Percentiles rank a stretch among this genome's conserved stretches.
Evolutionary conservation across 148 eudicot genomes (phyloP).

Genomic region (Cornus controversa): DNA sequence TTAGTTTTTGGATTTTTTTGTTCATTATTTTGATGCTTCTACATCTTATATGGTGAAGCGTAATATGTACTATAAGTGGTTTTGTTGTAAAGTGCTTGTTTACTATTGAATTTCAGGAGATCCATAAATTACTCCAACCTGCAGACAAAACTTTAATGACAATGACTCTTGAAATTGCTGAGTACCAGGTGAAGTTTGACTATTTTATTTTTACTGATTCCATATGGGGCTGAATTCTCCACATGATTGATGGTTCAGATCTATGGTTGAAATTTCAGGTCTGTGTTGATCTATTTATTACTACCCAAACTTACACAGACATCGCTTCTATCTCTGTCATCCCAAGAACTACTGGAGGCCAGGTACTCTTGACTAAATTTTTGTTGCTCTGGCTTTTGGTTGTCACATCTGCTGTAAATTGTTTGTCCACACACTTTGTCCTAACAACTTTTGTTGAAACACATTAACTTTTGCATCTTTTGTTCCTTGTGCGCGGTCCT

Average conservation of each 20-base stretch:
- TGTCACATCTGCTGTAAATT: neutral
- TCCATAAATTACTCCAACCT: constrained; percentile 82
- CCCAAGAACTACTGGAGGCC: constrained; percentile 96
- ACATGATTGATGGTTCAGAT: constrained; percentile 6
- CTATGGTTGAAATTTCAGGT: constrained; percentile 47
- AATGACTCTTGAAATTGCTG: constrained; percentile 91
- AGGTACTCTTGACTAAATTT: constrained; percentile 45
- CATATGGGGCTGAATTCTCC: neutral
- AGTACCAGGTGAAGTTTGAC: constrained; percentile 59
- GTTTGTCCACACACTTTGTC: neutral
- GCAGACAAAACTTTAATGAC: constrained; percentile 78
- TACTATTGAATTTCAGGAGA: constrained; percentile 51
- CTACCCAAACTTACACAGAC: constrained; percentile 88
- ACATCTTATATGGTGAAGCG: neutral
- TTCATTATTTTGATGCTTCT: neutral
- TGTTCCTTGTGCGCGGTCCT: neutral
- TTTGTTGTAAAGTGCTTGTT: constrained; percentile 7
- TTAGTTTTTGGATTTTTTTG: neutral
- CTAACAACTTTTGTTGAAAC: neutral
- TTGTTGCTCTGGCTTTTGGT: constrained; percentile 2
- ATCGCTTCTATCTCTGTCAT: constrained; percentile 88
- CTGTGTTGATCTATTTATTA: constrained; percentile 83
- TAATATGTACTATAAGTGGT: too few species aligned
- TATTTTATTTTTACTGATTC: neutral
- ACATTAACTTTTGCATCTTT: neutral